Evolutionary conservation across 164 flowering plant species (phyloP), one percentile per base, ranked within the genome.

Genomic region (Stephania cephalantha): DNA sequence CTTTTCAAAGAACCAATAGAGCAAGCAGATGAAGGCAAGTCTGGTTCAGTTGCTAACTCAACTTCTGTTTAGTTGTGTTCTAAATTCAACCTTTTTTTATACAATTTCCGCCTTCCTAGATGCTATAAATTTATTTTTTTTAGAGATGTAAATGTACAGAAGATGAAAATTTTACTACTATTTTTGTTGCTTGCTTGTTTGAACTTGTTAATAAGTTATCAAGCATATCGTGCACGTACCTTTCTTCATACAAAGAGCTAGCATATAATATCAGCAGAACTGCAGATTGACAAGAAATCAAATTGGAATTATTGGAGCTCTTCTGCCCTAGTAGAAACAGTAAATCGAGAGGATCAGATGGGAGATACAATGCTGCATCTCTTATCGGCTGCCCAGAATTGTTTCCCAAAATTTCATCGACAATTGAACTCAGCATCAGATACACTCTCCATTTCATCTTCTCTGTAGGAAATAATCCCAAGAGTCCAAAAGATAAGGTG

Each of bases 321-420:
- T 85, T 91, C 83, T 91, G 97, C 30, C 93, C 91, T 50, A 95
- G 95, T 70, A 95, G 82, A 87, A 86, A 90, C 48, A 95, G 81
- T 79, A 91, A 81, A 79, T 92, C 98, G 45, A 78, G 73, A 64
- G 99, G 99, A 86, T 95, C 99, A 73, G 91, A 79, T 76, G 98
- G 98, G 78, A 95, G 88, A 80, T 74, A 58, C 30, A 63, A 73
- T 72, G 90, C 85, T 76, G 94, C 87, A 79, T 91, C 95, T 85
- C 87, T 87, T 68, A 95, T 86, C 52, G 88, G 82, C 76, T 88
- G 82, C 74, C 98, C 99, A 75, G 80, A 75, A 13, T 86, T 88
- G 75, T 79, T 76, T 73, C 91, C 97, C 61, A 89, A 78, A 79
- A 91, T 77, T 53, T 82, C 53, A 72, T 91, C 95, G 6, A 85